phyloP scores from a whole-genome alignment of 208 protist genomes.

The Eutreptiella sp. region DNA sequence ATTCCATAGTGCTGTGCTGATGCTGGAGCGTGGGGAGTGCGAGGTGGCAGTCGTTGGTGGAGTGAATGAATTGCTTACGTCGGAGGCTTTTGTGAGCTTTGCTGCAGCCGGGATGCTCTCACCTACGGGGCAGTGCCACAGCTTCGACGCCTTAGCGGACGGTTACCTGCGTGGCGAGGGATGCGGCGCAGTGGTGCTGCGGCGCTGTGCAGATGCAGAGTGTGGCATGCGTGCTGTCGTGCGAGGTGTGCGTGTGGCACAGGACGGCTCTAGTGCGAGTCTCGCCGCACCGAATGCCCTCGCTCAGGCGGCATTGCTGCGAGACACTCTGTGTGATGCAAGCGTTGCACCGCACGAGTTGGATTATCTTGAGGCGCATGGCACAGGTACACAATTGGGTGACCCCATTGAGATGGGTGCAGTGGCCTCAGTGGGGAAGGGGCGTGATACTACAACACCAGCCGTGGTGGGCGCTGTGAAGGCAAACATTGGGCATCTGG shows the following conservation, averaged over 20 bases:
- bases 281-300: slow-evolving; percentile 34
- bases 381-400: slow-evolving; percentile 46
- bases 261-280: slow-evolving; percentile 43
- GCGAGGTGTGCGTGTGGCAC: slow-evolving; percentile 37
- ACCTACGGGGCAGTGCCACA: slow-evolving; percentile 45
- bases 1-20: slow-evolving; percentile 40
- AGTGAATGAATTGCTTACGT: slow-evolving; percentile 40
- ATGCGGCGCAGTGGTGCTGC: slow-evolving; percentile 44
- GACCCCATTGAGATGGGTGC: slow-evolving; percentile 48
- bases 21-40: slow-evolving; percentile 26
- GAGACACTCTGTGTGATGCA: slow-evolving; percentile 3
- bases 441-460: no score
- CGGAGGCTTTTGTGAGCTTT: slow-evolving; percentile 32
- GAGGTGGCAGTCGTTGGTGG: slow-evolving; percentile 8
- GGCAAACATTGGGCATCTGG: slow-evolving; percentile 37
- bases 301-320: slow-evolving; percentile 38
- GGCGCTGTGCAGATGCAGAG: slow-evolving; percentile 25
- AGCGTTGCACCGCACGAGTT: slow-evolving; percentile 30
- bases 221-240: slow-evolving; percentile 28
- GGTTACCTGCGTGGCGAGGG: slow-evolving; percentile 65
- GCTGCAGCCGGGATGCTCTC: slow-evolving; percentile 40
- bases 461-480: slow-evolving; percentile 35
- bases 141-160: slow-evolving; percentile 56
- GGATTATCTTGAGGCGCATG: slow-evolving; percentile 43
- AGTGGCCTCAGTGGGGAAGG: slow-evolving; percentile 8